phyloP scores from a whole-genome alignment of 768 basidiomycete genomes.

The Lactarius psammicola region DNA sequence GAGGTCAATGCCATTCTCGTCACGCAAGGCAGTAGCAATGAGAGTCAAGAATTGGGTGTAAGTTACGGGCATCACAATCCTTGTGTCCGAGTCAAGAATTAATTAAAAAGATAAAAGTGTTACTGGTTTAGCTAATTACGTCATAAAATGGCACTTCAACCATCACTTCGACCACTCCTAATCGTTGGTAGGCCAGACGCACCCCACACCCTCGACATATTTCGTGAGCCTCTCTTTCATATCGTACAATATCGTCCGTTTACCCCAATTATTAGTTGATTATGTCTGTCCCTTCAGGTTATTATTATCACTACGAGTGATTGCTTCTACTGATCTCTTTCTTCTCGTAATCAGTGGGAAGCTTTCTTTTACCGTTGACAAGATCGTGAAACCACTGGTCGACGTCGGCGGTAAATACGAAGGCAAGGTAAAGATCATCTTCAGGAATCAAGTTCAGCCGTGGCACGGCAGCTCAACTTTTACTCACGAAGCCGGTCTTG shows the following conservation, averaged over 20 bases:
- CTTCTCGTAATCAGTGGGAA: constrained; percentile 48
- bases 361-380: constrained; percentile 57
- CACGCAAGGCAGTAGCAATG: constrained; percentile 57
- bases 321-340: neutral
- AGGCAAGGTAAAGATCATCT: constrained; percentile 71
- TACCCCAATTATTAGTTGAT: constrained; percentile 53
- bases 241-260: neutral
- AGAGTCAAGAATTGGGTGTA: constrained; percentile 61
- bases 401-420: constrained; percentile 57
- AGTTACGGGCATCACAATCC: constrained; percentile 35
- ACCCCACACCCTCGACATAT: constrained; percentile 79
- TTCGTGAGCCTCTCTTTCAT: constrained; percentile 47
- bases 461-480: constrained; percentile 79
- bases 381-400: constrained; percentile 58
- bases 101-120: neutral
- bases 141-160: constrained; percentile 70
- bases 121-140: neutral
- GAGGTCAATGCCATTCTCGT: constrained; percentile 65
- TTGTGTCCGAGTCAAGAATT: neutral
- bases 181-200: constrained; percentile 58
- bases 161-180: constrained; percentile 62
- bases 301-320: neutral
- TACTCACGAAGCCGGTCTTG: constrained; percentile 79
- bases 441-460: constrained; percentile 70
- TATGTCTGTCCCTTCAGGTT: constrained; percentile 86